A percentile compares a stretch with the other conserved stretches of the same genome.
These are phyloP conservation scores for Atractiella rhizophila DNA, from an alignment of 768 basidiomycete species.

Conservation along the genomic window DNA sequence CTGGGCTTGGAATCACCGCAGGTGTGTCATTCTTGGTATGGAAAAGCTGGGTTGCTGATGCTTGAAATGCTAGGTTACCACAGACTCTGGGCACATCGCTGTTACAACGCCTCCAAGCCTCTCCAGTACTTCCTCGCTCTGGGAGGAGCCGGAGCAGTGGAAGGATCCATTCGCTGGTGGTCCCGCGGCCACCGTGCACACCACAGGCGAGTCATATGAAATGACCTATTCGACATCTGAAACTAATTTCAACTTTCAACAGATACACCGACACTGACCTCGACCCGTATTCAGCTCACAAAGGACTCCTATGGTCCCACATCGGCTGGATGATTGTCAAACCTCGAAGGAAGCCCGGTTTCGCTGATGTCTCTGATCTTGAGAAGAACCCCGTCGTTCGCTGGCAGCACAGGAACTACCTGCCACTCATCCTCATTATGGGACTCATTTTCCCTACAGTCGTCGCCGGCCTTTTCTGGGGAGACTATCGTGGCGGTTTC, in stretches of 20 bases:
- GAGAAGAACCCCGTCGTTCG: slow-evolving; percentile 41
- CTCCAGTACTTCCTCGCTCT: slow-evolving; percentile 64
- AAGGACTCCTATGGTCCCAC: slow-evolving; percentile 55
- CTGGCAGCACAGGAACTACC: slow-evolving; percentile 55
- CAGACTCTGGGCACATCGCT: slow-evolving; percentile 84
- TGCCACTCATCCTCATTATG: slow-evolving; percentile 36
- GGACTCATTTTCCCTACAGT: slow-evolving; percentile 44
- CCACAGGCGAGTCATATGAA: slow-evolving; percentile 32
- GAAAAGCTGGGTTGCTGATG: background rate
- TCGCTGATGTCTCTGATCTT: slow-evolving; percentile 47
- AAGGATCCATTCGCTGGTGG: slow-evolving; percentile 99
- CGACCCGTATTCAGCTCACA: slow-evolving; percentile 58
- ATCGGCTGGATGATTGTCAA: slow-evolving; percentile 66
- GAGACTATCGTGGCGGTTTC: slow-evolving; percentile 49
- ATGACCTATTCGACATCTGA: no score
- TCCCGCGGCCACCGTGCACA: slow-evolving; percentile 84
- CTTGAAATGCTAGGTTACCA: slow-evolving; percentile 59
- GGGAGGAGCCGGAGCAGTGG: slow-evolving; percentile 69
- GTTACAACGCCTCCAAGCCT: slow-evolving; percentile 70
- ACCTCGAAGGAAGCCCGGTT: slow-evolving; percentile 42
- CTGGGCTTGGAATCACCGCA: slow-evolving; percentile 54
- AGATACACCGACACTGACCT: slow-evolving; percentile 55
- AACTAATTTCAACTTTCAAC: slow-evolving; percentile 22
- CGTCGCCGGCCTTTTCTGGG: slow-evolving; percentile 45
- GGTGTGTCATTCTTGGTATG: slow-evolving; percentile 26